Conservation (phyloP, 164 flowering plant genomes). For the Macadamia tetraphylla region DNA sequence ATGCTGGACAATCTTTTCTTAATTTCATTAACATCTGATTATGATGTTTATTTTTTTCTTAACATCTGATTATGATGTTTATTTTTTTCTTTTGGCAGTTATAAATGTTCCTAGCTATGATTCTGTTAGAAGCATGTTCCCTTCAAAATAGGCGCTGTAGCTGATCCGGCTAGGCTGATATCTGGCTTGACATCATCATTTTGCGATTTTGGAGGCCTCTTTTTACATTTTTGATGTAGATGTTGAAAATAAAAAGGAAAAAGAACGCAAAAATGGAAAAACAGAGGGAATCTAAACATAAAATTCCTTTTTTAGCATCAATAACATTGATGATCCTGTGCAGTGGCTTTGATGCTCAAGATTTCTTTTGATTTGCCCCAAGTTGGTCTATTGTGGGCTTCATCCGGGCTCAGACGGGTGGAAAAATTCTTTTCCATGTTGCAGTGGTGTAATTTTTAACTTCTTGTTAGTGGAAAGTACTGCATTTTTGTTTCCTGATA, state of each 20-base stretch:
- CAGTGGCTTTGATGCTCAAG: background rate
- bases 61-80: background rate
- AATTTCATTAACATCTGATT: background rate
- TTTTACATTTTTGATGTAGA: background rate
- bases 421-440: too few species aligned
- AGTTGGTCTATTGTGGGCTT: background rate
- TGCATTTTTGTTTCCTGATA: too few species aligned
- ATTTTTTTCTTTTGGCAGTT: constrained; percentile 36
- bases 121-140: constrained; percentile 60
- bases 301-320: background rate
- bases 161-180: background rate
- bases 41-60: background rate
- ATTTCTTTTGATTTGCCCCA: background rate
- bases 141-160: constrained; percentile 22
- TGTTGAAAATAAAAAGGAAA: background rate
- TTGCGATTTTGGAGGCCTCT: constrained; percentile 5
- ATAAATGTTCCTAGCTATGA: constrained; percentile 67
- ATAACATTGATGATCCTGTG: constrained; percentile 18
- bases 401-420: background rate
- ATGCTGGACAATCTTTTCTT: background rate
- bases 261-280: too few species aligned
- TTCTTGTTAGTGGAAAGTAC: too few species aligned
- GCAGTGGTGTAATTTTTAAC: background rate
- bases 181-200: background rate
- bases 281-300: background rate